A percentile compares a stretch with the other conserved stretches of the same genome.
Conservation (phyloP, 2,329 filamentous ascomycete genomes). For the Cylindrodendrum hubeiense region DNA sequence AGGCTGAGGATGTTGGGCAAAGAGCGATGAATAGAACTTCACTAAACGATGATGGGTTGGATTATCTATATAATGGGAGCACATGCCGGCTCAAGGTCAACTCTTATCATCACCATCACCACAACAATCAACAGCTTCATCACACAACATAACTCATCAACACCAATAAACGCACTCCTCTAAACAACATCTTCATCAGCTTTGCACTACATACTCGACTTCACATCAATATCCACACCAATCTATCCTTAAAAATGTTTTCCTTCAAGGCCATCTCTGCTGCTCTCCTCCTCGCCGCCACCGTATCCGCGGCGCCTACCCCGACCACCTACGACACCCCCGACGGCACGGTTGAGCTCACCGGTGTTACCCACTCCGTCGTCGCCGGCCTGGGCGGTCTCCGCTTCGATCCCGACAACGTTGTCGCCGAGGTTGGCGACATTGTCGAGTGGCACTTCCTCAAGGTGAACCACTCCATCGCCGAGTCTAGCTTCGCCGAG, state of each 20-base stretch:
- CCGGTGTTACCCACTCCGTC: slow-evolving; percentile 59
- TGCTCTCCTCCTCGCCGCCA: slow-evolving; percentile 45
- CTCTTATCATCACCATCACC: slow-evolving; percentile 27
- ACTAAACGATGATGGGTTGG: neutral
- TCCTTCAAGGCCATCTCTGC: slow-evolving; percentile 45
- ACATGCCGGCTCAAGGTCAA: slow-evolving; percentile 8
- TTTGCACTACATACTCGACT: no score
- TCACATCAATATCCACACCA: neutral
- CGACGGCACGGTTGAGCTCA: slow-evolving; percentile 50
- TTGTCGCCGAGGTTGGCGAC: slow-evolving; percentile 62
- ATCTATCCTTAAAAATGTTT: slow-evolving; percentile 46
- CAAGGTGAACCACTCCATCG: slow-evolving; percentile 64
- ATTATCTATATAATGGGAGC: slow-evolving; percentile 40
- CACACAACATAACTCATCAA: no score
- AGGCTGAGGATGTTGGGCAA: slow-evolving; percentile 1
- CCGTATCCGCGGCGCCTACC: slow-evolving; percentile 49
- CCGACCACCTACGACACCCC: slow-evolving; percentile 40
- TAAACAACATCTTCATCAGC: neutral
- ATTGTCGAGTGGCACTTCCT: slow-evolving; percentile 68
- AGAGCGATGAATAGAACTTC: slow-evolving; percentile 9
- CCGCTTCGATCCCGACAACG: slow-evolving; percentile 62
- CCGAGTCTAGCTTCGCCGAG: slow-evolving; percentile 55
- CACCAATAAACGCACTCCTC: neutral
- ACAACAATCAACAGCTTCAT: slow-evolving; percentile 6
- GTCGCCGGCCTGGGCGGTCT: slow-evolving; percentile 59